phyloP scores from a whole-genome alignment of 2,329 filamentous ascomycete genomes.

The Microdochium paspali region DNA sequence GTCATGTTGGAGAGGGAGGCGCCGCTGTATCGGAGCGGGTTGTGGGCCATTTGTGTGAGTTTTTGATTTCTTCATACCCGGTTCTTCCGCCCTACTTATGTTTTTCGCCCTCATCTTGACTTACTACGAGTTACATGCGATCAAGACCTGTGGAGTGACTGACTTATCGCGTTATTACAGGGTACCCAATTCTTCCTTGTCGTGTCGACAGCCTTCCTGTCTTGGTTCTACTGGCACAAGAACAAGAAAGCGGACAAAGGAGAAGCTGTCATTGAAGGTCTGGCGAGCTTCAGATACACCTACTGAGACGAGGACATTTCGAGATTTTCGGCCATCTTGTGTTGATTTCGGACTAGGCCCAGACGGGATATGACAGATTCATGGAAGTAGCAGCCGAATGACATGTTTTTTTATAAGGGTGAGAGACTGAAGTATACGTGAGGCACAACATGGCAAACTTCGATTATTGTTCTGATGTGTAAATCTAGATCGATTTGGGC shows the following conservation, averaged over 20 bases:
- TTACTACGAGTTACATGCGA: neutral
- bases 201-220: neutral
- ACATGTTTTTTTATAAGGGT: too few species aligned
- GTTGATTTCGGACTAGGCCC: too few species aligned
- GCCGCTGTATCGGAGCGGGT: neutral
- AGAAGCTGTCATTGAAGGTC: neutral
- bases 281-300: neutral
- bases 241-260: neutral
- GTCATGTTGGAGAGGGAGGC: neutral
- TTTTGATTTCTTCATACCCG: neutral
- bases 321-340: too few species aligned
- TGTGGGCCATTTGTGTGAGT: conserved; percentile 1
- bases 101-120: too few species aligned
- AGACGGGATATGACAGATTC: too few species aligned
- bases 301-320: neutral
- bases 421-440: too few species aligned
- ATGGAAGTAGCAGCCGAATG: too few species aligned
- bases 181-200: neutral
- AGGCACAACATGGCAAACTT: too few species aligned
- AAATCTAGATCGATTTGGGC: too few species aligned
- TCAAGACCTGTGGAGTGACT: too few species aligned
- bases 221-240: neutral
- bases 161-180: neutral
- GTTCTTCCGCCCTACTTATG: neutral
- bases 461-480: too few species aligned